Evolutionary conservation across 2,329 filamentous ascomycete genomes (phyloP), one percentile per base, ranked within the genome.

Genomic region (Stagonosporopsis cucurbitacearum): DNA sequence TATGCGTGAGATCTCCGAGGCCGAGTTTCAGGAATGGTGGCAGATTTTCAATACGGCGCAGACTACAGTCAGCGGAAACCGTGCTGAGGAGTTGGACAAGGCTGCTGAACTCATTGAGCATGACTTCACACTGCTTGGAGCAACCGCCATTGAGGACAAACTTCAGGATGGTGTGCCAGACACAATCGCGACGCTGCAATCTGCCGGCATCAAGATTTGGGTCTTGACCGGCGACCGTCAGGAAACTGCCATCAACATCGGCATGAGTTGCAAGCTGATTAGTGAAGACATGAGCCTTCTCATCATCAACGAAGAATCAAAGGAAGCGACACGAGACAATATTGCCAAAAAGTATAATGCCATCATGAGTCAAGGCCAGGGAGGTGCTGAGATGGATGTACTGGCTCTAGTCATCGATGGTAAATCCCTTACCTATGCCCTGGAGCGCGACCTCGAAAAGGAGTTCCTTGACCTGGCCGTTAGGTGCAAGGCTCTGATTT

Each of bases 221-320:
- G 95, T 99, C 19, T 78, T 99, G 75, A 99, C 95, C 35, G 95
- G 95, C 67, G 95, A 99, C 80, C 87, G 95, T 68, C 96, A 99
- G 78, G 95, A 99, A 77, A 99, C 95, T 25, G 95, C 95, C 53
- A 99, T 99, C 84, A 99, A 99, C 75, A 99, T 99, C 65, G 95
- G 96, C 62, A 99, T 99, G 95, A 97, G 92, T 75, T 99, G 95
- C 79, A 98, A 98, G 79, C 84, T 99, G 45, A 91, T 99, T 58
- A 96, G 92, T 64, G 95, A 99, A 77, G 96, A 99, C 68, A 99
- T 99, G 95, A 96, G 95, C 71, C 84, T 99, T 11, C 81, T 99
- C 50, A 97, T 99, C 66, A 85, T 99, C 70, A 99, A 99, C 70
- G 95, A 99, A 73, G 93, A 98, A 67, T 84, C 80, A 44, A 84